Base-by-base conservation (phyloP, 1,284 basidiomycete genomes). In the Papiliotrema laurentii region DNA sequence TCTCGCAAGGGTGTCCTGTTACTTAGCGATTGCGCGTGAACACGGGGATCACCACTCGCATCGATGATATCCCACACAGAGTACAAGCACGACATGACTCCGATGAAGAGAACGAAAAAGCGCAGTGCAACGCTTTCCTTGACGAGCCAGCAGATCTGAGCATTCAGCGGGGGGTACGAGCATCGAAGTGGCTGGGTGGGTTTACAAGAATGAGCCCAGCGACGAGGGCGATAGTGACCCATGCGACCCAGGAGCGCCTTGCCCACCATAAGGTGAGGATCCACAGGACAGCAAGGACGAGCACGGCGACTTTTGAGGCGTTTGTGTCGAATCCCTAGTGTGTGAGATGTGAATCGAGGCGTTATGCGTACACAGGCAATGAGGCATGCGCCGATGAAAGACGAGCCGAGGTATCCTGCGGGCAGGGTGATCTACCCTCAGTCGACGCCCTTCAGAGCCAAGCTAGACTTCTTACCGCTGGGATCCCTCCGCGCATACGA, bases 41-140 rank as follows among this genome's bases (percentile, higher is more conserved):
- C 31, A 39, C 14, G 25, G 24, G 10, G n/a, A 2, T 13, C 2
- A 0, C 10, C 30, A 44, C 66, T 53, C 33, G 69, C 58, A 82
- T 88, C 87, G 47, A 90, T 78, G 49, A 93, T 84, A 63, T 93
- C 89, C 87, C 89, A 93, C 16, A 75, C 65, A 4, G 67, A 64
- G 64, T 94, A 93, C 72, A 94, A 78, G 69, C 87, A 87, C 7
- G 84, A 88, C 90, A 93, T 93, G 57, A 93, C 88, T n/a, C 92
- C 93, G 47, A 96, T 83, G 72, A 97, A 97, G 10, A 97, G 76
- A 21, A 97, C 80, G 81, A 93, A 64, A 63, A 77, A 80, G 3
- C 77, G 63, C 31, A 72, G 45, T 16, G 69, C 60, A 10, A 63
- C 86, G 24, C 89, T 76, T 60, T 82, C 82, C 1, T 68, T 84